Evolutionary conservation across 1,139 yeast species (phyloP), one percentile per base, ranked within the genome.

Genomic region (Diutina ranongensis): DNA sequence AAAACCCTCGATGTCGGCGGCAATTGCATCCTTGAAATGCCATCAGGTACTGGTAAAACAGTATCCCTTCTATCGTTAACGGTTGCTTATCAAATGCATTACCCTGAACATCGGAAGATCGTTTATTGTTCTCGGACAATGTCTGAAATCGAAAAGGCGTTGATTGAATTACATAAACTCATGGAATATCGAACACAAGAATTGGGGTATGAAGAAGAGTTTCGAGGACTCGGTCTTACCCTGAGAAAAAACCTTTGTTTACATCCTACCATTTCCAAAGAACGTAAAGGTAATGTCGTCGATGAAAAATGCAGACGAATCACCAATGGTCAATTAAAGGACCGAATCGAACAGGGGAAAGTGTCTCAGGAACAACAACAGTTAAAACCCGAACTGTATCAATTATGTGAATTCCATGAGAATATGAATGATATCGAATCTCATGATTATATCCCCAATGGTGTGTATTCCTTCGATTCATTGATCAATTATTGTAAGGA

Each of bases 11-110:
- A 92, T 68, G 95, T 83, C 1, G 97, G 97, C 1, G 98, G 97
- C n/a, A 88, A 89, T 61, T 85, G 97, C 65, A 89, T 92, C 47
- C 64, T 92, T 58, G 99, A 92, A 67, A 92, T 92, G 99, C 99
- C 99, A 56, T 92, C 99, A n/a, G 99, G 99, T 2, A 92, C 99
- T 3, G 99, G 99, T 40, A 92, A 92, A 61, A 92, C 99, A 36
- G 85, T 92, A 3, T 88, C 97, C 1, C 71, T 92, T 58, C 70
- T 92, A 40, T 87, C 97, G 0, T 65, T 92, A 40, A 87, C 97
- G 0, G 87, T 92, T 45, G 96, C 98, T 9, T 94, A 92, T 61
- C 99, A 92, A 59, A 80, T 86, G 85, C 85, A 79, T 62, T 88
- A 88, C 60, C 95, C 97, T 5, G 97, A 92, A 57, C 96, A 87